Base-by-base conservation (phyloP, 768 basidiomycete species). In the Sporobolomyces phaffii region DNA sequence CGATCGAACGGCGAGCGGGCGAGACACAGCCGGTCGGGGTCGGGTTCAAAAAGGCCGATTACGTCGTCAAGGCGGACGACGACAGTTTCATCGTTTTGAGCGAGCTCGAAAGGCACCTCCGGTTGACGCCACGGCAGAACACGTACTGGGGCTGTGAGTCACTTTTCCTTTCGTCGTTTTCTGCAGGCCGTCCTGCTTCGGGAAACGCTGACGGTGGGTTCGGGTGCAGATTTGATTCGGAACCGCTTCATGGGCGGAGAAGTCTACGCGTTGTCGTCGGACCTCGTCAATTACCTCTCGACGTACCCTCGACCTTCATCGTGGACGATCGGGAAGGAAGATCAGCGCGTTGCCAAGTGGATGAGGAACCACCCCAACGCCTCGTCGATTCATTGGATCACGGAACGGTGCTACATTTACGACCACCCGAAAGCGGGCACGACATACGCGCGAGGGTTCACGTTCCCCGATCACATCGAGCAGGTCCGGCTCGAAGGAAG, bases 391-490 rank as follows among this genome's bases (percentile, higher is more conserved):
- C 84, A 90, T 48, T 98, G 94, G 93, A 82, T 83, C 36, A 87
- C 88, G 72, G 93, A 99, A 75, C 84, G 87, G 31, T 98, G 94
- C 78, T 94, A 91, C 90, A 90, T 99, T 71, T 97, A 99, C 78
- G 93, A 99, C 76, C 94, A 97, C 78, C 94, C 94, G 2, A 87
- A 91, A 53, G 86, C 89, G 20, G 88, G 89, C 52, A 96, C 93
- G 24, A 92, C 90, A 15, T 94, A 97, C 76, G 85, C 91, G 10
- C 94, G 96, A 78, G 94, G 94, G 0, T 98, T 90, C 81, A 77
- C 97, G 38, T 98, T 91, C 81, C 94, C 94, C 3, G 90, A 90
- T 14, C 87, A 91, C 75, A 87, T 84, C 36, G 81, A 82, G 43
- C 84, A 89, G 33, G 82, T 92, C 45, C 84, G 84, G 71, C 78